phyloP scores from a whole-genome alignment of 305 asterid species.

The Fraxinus greggii region DNA sequence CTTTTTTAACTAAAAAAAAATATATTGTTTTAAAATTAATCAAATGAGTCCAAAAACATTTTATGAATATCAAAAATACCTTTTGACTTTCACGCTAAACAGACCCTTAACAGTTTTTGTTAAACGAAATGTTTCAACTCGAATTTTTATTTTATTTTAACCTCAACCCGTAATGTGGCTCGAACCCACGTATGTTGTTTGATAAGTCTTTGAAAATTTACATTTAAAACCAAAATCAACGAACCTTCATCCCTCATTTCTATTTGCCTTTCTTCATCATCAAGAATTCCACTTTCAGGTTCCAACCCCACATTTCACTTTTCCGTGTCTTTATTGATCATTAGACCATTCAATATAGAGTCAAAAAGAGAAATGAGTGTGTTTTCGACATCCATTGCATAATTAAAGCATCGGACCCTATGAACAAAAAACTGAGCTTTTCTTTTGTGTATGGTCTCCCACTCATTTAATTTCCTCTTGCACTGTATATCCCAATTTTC shows the following conservation, averaged over 20 bases:
- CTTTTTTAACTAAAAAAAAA: no score
- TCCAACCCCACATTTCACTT: constrained; percentile 24
- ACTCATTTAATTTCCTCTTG: background rate
- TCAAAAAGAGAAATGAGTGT: constrained; percentile 47
- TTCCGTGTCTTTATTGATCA: constrained; percentile 23
- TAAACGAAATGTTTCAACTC: background rate
- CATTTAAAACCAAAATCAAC: background rate
- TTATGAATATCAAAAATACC: background rate
- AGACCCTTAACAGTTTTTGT: background rate
- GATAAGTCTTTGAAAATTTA: background rate
- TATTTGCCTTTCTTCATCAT: constrained; percentile 26
- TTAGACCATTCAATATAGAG: constrained; percentile 6
- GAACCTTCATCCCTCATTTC: background rate
- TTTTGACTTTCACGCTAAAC: background rate
- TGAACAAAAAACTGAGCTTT: constrained; percentile 20
- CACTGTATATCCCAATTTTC: background rate
- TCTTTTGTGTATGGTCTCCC: constrained; percentile 7
- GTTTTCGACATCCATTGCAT: constrained; percentile 28
- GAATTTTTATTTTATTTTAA: no score
- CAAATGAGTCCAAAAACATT: no score
- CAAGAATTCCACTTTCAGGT: constrained; percentile 28
- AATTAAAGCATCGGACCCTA: constrained; percentile 24
- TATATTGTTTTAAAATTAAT: no score
- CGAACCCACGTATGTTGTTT: background rate
- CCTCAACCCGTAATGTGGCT: background rate